Percentiles rank a stretch among this genome's conserved stretches.
phyloP scores from a whole-genome alignment of 2,329 filamentous ascomycete genomes.

The Diaporthe destruens region DNA sequence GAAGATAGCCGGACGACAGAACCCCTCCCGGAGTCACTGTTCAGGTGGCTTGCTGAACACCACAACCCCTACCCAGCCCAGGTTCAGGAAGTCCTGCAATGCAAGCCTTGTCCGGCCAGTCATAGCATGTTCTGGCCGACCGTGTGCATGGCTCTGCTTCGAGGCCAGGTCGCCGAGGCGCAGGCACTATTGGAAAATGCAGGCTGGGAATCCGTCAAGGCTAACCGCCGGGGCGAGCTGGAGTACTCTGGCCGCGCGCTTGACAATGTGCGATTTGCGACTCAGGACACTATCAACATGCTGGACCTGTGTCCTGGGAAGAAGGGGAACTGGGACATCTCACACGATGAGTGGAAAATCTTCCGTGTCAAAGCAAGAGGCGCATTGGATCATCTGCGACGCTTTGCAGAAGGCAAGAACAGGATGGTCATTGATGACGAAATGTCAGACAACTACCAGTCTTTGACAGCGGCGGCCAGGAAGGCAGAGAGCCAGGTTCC shows the following conservation, averaged over 20 bases:
- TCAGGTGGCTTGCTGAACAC: conserved; percentile 84
- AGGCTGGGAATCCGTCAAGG: conserved; percentile 82
- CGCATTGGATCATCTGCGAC: conserved; percentile 77
- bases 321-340: conserved; percentile 83
- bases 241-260: conserved; percentile 82
- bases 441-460: conserved; percentile 54
- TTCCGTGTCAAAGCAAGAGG: conserved; percentile 82
- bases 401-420: conserved; percentile 81
- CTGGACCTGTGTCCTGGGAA: conserved; percentile 80
- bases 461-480: conserved; percentile 75
- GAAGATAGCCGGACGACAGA: conserved; percentile 53
- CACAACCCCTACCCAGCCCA: conserved; percentile 80
- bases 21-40: conserved; percentile 80
- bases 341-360: conserved; percentile 83
- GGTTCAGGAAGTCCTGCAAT: conserved; percentile 71
- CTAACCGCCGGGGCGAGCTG: conserved; percentile 72
- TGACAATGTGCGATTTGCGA: conserved; percentile 80
- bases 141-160: conserved; percentile 79
- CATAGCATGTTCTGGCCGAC: conserved; percentile 88
- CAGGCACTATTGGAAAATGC: conserved; percentile 78
- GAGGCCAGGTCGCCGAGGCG: conserved; percentile 78
- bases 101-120: conserved; percentile 79
- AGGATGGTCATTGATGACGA: conserved; percentile 52
- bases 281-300: conserved; percentile 75
- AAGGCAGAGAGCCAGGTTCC: conserved; percentile 89